phyloP scores from a whole-genome alignment of 2,329 filamentous ascomycete species.

The Trichoderma pleuroti region DNA sequence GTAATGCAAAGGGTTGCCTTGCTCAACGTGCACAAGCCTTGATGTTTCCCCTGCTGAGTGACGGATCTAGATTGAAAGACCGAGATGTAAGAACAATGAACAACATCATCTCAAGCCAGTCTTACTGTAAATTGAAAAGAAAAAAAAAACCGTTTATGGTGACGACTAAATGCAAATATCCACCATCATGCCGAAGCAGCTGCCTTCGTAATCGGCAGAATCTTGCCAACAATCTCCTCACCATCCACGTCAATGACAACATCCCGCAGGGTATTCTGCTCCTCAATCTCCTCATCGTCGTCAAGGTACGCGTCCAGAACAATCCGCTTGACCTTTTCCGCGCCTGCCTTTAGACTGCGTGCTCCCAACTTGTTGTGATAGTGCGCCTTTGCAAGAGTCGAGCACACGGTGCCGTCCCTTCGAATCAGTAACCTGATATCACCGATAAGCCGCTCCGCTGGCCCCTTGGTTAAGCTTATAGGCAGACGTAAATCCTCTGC shows the following conservation, averaged over 20 bases:
- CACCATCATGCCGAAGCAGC: not conserved
- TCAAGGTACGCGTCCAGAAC: slow-evolving; percentile 14
- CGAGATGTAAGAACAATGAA: not conserved
- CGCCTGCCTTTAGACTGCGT: slow-evolving; percentile 5
- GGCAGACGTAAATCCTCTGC: slow-evolving; percentile 4
- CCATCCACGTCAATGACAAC: slow-evolving; percentile 3
- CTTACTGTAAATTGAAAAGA: no score
- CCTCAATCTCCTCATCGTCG: slow-evolving; percentile 8
- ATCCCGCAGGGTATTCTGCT: not conserved
- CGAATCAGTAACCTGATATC: slow-evolving; percentile 2
- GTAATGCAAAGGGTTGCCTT: not conserved
- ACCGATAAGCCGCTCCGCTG: not conserved
- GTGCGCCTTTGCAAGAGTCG: not conserved
- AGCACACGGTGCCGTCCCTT: not conserved
- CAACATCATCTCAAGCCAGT: not conserved
- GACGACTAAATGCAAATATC: not conserved
- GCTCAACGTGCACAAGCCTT: not conserved
- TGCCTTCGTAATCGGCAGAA: not conserved
- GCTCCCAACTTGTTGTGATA: slow-evolving; percentile 13
- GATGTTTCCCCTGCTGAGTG: not conserved
- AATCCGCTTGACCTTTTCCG: slow-evolving; percentile 11
- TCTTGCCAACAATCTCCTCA: not conserved
- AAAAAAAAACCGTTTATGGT: not conserved
- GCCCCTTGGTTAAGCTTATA: not conserved
- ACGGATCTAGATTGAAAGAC: not conserved